Base-by-base conservation (phyloP, 306 rosid genomes). In the Betula pendula region DNA sequence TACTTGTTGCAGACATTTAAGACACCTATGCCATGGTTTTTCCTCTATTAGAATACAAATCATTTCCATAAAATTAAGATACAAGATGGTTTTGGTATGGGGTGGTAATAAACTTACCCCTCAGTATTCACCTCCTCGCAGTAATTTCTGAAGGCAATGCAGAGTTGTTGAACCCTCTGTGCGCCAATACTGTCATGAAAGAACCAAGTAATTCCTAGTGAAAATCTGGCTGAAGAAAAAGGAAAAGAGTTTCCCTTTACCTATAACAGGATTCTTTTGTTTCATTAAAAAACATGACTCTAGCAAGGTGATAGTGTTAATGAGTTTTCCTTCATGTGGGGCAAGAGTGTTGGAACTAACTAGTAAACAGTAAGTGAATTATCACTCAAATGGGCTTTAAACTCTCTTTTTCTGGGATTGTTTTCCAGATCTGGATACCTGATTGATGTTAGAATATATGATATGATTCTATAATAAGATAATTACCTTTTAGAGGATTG, bases 121-220 rank as follows among this genome's bases (percentile, higher is more conserved):
- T 91, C 94, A 73, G 81, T 68, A 22, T 90, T 91, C 78, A 85
- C 81, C 60, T 60, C 89, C 65, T 90, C 90, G 43, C 91, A 89
- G 74, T 19, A 72, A 76, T 73, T 84, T 11, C 90, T 74, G 74
- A 94, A 90, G 76, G 82, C 77, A 82, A 86, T 78, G 88, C 98
- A 91, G 53, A 70, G 87, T 5, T 65, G 85, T 38, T 90, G 96
- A 82, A 91, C 92, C 73, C 92, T 85, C 78, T 88, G 89, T 73
- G 97, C 97, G 0, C 98, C 98, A 84, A 94, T 86, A 85, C 98
- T 93, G 90, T 73, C 59, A 74, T 75, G 60, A 83, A 82, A 24
- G 27, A 75, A 33, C 45, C 79, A 73, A 25, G 50, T n/a, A n/a
- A n/a, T 47, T 55, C 67, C 63, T 67, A 77, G 66, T 77, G 63